Evolutionary conservation across 2,329 filamentous ascomycete genomes (phyloP), one percentile per base, ranked within the genome.

Genomic region (Falciphora oryzae): DNA sequence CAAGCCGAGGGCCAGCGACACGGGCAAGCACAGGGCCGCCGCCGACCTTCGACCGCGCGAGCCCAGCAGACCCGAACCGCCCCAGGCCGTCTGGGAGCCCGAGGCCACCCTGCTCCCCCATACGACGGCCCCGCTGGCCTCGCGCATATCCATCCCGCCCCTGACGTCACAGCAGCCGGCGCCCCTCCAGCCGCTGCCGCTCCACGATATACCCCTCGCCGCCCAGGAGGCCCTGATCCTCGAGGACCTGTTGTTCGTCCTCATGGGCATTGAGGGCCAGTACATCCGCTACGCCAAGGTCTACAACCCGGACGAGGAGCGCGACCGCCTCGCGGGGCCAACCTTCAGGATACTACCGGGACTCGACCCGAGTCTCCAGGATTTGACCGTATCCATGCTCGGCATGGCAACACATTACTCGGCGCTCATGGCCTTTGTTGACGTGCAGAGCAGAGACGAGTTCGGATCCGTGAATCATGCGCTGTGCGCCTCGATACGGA

Each of bases 221-320:
- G 85, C 85, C 2, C 95, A 99, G 75, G 95, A 99, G 77, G 86
- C 88, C 29, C 90, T 87, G 11, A 89, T 99, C 60, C 81, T 98
- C 58, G 93, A 97, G 70, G 95, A 99, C 71, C 78, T 99, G 22
- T 78, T 98, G 50, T 97, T 94, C 73, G 93, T 96, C 6, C 96
- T 98, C 71, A 97, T 99, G 93, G 95, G 95, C 29, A 97, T 93
- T 68, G 95, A 99, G 77, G 95, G 95, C n/a, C 93, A 97, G 75
- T 98, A 98, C 74, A 91, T 99, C 67, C 90, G 92, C 64, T 98
- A 92, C 73, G 85, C 85, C 65, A 90, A 92, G 69, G 85, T 85
- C 11, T 98, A 96, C 74, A 89, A 97, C 70, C 92, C 93, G 0
- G 80, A 84, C 3, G 87, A 92, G 63, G 95, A 99, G 78, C 92